Percentiles rank a stretch among this genome's conserved stretches.
Evolutionary conservation across 305 asterid genomes (phyloP).

Genomic region (Fraxinus platypoda): DNA sequence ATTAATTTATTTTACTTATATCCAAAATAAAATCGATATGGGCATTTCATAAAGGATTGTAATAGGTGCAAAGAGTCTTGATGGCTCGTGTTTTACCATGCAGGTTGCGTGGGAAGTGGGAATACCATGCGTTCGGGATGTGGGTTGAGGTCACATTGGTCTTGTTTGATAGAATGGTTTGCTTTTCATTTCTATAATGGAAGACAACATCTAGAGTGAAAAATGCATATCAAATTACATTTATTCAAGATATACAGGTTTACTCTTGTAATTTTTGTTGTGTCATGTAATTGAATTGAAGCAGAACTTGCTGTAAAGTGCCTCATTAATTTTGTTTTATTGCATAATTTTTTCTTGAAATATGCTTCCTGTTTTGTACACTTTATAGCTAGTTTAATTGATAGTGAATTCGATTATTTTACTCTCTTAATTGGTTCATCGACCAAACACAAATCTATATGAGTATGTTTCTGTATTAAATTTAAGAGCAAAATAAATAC

Average conservation of each 20-base stretch:
- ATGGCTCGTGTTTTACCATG: neutral
- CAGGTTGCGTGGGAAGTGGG: conserved; percentile 17
- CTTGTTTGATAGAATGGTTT: neutral
- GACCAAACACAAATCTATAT: too few species aligned
- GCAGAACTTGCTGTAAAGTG: neutral
- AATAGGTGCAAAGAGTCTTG: neutral
- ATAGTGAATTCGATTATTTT: too few species aligned
- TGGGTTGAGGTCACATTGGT: conserved; percentile 9
- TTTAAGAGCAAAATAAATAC: too few species aligned
- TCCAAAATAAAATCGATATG: neutral
- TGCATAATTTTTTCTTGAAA: neutral
- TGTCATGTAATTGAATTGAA: neutral
- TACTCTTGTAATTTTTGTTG: neutral
- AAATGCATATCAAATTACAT: neutral
- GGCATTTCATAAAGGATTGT: neutral
- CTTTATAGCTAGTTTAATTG: too few species aligned
- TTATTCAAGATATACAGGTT: neutral
- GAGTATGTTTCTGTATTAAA: too few species aligned
- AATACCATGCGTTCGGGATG: conserved; percentile 9
- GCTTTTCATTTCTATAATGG: neutral
- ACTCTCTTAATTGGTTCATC: too few species aligned
- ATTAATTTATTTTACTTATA: neutral
- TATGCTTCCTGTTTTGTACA: neutral
- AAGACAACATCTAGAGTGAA: neutral
- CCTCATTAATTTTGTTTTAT: neutral